Evolutionary conservation across 306 rosid genomes (phyloP).

Genomic region (Pueraria montana): DNA sequence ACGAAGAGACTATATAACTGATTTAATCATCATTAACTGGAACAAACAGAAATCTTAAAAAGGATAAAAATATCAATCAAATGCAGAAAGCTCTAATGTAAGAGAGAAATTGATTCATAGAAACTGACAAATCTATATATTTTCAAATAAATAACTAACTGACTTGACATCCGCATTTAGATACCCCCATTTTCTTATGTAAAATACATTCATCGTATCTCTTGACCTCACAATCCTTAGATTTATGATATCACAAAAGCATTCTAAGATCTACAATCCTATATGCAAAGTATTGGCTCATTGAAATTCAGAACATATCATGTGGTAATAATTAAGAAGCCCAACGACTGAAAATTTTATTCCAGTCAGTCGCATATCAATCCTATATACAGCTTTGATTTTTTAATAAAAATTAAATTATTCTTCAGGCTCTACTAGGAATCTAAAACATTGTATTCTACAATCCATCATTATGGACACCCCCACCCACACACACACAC

Average conservation of each 20-base stretch:
- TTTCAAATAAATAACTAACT: not conserved
- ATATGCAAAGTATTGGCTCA: not conserved
- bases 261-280: slow-evolving; percentile 6
- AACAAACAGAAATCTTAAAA: not conserved
- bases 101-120: slow-evolving; percentile 7
- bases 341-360: not conserved
- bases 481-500: no score
- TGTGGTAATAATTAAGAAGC: not conserved
- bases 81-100: not conserved
- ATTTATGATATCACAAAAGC: not conserved
- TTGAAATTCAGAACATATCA: not conserved
- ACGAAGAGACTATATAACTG: not conserved
- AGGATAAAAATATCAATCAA: slow-evolving; percentile 28
- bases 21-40: slow-evolving; percentile 12
- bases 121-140: not conserved
- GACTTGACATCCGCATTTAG: not conserved
- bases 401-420: slow-evolving; percentile 15
- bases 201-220: slow-evolving; percentile 14
- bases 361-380: not conserved
- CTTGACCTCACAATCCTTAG: slow-evolving; percentile 2
- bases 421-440: not conserved
- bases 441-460: no score
- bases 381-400: not conserved
- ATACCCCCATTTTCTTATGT: not conserved
- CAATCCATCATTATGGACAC: no score